Evolutionary conservation across 1,284 basidiomycete species (phyloP), one percentile per base, ranked within the genome.

Genomic region (Leccinum subatratum): DNA sequence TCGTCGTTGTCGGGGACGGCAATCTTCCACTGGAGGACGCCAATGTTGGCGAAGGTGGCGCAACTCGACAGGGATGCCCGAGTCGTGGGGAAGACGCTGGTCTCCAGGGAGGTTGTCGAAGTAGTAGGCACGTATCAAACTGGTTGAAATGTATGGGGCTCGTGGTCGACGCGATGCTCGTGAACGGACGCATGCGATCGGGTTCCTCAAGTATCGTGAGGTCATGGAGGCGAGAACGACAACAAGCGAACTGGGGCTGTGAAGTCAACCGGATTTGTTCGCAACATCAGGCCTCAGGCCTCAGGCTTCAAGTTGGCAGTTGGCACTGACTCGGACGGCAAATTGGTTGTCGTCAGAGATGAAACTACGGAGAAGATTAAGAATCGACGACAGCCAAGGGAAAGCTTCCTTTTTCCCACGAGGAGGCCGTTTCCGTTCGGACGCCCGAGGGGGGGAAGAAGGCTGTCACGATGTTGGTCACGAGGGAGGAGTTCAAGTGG

Each of bases 81-180:
- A 81, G 75, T 93, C 86, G 75, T 95, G 94, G 1, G 84, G 82
- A 18, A 91, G 84, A 51, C 90, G 86, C 73, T 93, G 92, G 78
- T 94, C 91, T 60, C 89, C 90, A 57, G 86, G 83, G 51, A 87
- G 62, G 74, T 92, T 84, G 79, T 94, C 92, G 76, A 84, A 93
- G 79, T 91, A 89, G 83, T 93, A 94, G 18, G 91, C 89, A 67
- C 86, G 86, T 92, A 94, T 93, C 9, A n/a, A 11, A 48, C 5
- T 20, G 45, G 6, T 18, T 42, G 45, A 12, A 20, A 12, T 54
- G 48, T 20, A 54, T 54, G 48, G 48, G 18, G 45, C n/a, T 20
- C n/a, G 45, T 20, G 45, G n/a, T 48, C 45, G n/a, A 92, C 71
- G 85, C 89, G 60, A 82, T 82, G 61, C 82, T 93, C 2, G 91